phyloP scores from a whole-genome alignment of 1,284 basidiomycete genomes.

The Grifola frondosa region DNA sequence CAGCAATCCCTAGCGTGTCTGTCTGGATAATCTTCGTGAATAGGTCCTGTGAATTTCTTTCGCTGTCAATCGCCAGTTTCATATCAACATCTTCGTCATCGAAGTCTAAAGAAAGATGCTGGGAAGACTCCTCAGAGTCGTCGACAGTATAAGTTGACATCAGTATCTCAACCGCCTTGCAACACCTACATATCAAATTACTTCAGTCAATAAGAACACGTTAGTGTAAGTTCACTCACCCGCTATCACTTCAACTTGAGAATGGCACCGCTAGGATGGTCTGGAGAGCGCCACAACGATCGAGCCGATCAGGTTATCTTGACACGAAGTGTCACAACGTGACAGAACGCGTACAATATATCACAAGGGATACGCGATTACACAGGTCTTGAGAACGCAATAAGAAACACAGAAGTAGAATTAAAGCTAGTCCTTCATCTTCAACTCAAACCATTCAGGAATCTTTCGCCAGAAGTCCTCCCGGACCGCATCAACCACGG shows the following conservation, averaged over 20 bases:
- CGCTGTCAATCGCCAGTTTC: slow-evolving; percentile 5
- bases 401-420: too few relatives aligned
- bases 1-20: background rate
- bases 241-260: too few relatives aligned
- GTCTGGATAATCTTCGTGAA: background rate
- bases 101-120: background rate
- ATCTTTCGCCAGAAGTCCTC: slow-evolving; percentile 64
- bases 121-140: background rate
- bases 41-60: background rate
- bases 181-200: too few relatives aligned
- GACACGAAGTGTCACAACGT: slow-evolving; percentile 15
- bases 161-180: background rate
- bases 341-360: slow-evolving; percentile 11
- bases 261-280: too few relatives aligned
- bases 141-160: background rate
- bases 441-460: slow-evolving; percentile 65
- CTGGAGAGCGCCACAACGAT: background rate
- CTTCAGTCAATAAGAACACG: background rate
- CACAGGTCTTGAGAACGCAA: background rate
- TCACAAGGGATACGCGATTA: slow-evolving; percentile 3
- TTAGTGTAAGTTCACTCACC: too few relatives aligned
- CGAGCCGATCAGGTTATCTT: background rate
- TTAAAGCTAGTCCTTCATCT: slow-evolving; percentile 51
- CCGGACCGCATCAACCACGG: slow-evolving; percentile 53
- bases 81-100: slow-evolving; percentile 5